phyloP scores from a whole-genome alignment of 768 basidiomycete species.

The Strobilomyces confusus region DNA sequence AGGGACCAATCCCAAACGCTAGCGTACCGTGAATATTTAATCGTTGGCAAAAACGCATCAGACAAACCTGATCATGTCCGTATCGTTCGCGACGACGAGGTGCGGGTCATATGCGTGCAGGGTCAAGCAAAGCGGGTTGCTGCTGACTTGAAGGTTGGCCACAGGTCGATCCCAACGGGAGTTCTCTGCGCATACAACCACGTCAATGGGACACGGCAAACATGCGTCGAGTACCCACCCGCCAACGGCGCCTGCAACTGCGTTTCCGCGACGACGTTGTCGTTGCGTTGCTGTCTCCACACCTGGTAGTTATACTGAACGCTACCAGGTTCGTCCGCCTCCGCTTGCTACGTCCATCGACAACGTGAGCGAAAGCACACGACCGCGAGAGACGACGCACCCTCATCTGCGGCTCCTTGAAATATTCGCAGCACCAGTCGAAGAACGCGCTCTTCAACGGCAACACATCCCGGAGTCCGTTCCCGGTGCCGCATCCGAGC shows the following conservation, averaged over 20 bases:
- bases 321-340: slow-evolving; percentile 94
- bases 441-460: slow-evolving; percentile 91
- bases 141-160: slow-evolving; percentile 54
- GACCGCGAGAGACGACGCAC: slow-evolving; percentile 41
- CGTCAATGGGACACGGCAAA: neutral
- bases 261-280: slow-evolving; percentile 69
- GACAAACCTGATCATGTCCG: slow-evolving; percentile 77
- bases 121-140: slow-evolving; percentile 68
- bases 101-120: slow-evolving; percentile 95
- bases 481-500: slow-evolving; percentile 74
- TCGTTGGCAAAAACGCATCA: neutral
- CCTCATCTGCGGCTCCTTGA: slow-evolving; percentile 98
- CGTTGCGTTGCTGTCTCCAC: slow-evolving; percentile 91
- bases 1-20: slow-evolving; percentile 97
- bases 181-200: slow-evolving; percentile 38
- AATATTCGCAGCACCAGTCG: slow-evolving; percentile 97
- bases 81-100: slow-evolving; percentile 79
- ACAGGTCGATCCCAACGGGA: slow-evolving; percentile 73
- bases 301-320: slow-evolving; percentile 91
- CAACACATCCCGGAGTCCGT: slow-evolving; percentile 77
- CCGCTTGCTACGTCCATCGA: slow-evolving; percentile 63
- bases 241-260: slow-evolving; percentile 66
- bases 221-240: slow-evolving; percentile 43
- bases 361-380: slow-evolving; percentile 8
- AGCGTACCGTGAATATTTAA: neutral